Conservation (phyloP, 2,329 filamentous ascomycete species). For the Sphaerulina populicola region DNA sequence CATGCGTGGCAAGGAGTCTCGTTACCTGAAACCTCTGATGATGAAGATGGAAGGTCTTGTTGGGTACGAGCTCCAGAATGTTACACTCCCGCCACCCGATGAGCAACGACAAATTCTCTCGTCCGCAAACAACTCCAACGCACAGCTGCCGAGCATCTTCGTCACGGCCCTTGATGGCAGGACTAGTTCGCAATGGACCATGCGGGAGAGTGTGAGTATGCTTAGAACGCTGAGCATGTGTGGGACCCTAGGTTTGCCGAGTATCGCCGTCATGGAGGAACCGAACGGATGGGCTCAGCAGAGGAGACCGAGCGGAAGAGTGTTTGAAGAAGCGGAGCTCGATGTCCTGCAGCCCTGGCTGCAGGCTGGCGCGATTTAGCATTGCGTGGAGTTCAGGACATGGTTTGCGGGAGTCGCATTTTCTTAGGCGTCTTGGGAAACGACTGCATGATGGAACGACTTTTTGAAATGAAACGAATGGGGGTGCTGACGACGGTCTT, state of each 20-base stretch:
- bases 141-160: slow-evolving; percentile 7
- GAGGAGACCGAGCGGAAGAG: slow-evolving; percentile 16
- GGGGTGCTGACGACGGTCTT: neutral
- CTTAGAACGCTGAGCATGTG: slow-evolving; percentile 26
- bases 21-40: slow-evolving; percentile 32
- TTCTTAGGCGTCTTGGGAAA: neutral
- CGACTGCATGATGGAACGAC: neutral
- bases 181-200: slow-evolving; percentile 17
- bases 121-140: slow-evolving; percentile 3
- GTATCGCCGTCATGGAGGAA: slow-evolving; percentile 16
- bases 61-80: slow-evolving; percentile 23
- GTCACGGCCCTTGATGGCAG: neutral
- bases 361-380: slow-evolving; percentile 1
- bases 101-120: slow-evolving; percentile 11
- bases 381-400: neutral
- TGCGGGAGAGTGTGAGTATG: slow-evolving; percentile 28
- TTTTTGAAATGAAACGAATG: neutral
- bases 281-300: slow-evolving; percentile 11
- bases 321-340: slow-evolving; percentile 18
- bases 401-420: neutral
- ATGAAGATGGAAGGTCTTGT: slow-evolving; percentile 29
- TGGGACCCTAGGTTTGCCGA: slow-evolving; percentile 27
- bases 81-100: slow-evolving; percentile 20
- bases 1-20: slow-evolving; percentile 32
- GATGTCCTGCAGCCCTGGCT: slow-evolving; percentile 20